Base-by-base conservation (phyloP, 257 asterid genomes). In the Scutellaria baicalensis region DNA sequence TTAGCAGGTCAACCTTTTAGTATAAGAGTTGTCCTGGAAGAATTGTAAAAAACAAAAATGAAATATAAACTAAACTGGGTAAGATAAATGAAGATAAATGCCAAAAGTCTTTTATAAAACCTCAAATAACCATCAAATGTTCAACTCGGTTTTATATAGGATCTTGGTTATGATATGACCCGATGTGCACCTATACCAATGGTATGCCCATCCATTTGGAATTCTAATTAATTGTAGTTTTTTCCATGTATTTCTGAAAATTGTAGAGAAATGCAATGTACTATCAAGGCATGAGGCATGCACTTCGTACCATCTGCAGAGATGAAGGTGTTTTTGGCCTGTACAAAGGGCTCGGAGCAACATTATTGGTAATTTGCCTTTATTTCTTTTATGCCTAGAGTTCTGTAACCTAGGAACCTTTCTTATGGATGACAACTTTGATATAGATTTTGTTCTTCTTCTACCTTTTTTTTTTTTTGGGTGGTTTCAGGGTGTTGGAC, bases 331-430 rank as follows among this genome's bases (percentile, higher is more conserved):
- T 87, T 77, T 76, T 88, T 48, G 98, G 97, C 36, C 79, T 93
- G 66, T 93, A 93, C 79, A 93, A 93, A 82, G 98, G 98, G 55
- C 90, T 93, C 11, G 96, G 97, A 71, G 95, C 96, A 42, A 93
- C 98, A 59, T 76, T 93, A 70, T 76, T 90, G 98, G 98, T 93
- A 84, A 6, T 59, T 73, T n/a, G 11, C 35, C 47, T 40, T 55
- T 13, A 23, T n/a, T 59, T 58, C 49, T 1, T 31, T 8, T 33
- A 23, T 33, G 43, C 58, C 13, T n/a, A 10, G 60, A 31, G 11
- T n/a, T 74, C 58, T 63, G 14, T 72, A 17, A 18, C 49, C 33
- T 71, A 16, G 18, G 27, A 50, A 48, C 61, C 9, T 51, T 51
- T 33, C 43, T 42, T n/a, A 44, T 39, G 2, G 9, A 27, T 27